Base-by-base conservation (phyloP, 148 eudicot species). In the Nyssa sinensis region DNA sequence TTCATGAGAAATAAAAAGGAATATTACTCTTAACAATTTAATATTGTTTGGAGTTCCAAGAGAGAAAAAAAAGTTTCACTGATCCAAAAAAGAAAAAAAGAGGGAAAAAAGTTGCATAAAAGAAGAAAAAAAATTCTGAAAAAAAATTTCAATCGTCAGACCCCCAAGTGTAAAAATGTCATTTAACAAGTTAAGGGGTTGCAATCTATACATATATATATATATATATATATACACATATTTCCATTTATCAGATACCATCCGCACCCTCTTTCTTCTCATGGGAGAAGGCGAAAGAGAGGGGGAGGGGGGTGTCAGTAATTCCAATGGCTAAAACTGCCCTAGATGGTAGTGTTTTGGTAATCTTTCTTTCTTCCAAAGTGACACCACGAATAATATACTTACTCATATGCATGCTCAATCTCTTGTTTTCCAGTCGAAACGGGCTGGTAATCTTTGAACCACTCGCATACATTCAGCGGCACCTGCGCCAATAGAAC, bases 351-450 rank as follows among this genome's bases (percentile, higher is more conserved):
- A 13, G 53, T 33, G 21, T 59, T 5, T n/a, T 28, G 29, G 13
- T 33, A 71, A 25, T 71, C 21, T 12, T 58, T 71, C 44, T 29
- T 34, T 14, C 61, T 33, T 64, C 47, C 7, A 11, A 64, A 27
- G 28, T 64, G 6, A 10, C 3, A 27, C 24, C 37, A 67, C 23
- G 64, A 16, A 70, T 21, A 71, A 66, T 61, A 44, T 79, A 72
- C 98, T 86, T 89, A 94, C 98, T 94, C 98, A 25, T 94, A 94
- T 74, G 98, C 97, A 78, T 94, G 96, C 77, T 94, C 98, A 33
- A 85, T 84, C 77, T 94, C 98, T 88, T 94, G 96, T 66, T 92
- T 94, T 73, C 98, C 98, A 12, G 97, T 82, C 2, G 89, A 85
- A 75, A 87, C 90, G 34, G 88, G 90, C 73, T 92, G 96, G 75